Conservation (phyloP, 2,329 filamentous ascomycete species). For the Paraphaeosphaeria minitans region DNA sequence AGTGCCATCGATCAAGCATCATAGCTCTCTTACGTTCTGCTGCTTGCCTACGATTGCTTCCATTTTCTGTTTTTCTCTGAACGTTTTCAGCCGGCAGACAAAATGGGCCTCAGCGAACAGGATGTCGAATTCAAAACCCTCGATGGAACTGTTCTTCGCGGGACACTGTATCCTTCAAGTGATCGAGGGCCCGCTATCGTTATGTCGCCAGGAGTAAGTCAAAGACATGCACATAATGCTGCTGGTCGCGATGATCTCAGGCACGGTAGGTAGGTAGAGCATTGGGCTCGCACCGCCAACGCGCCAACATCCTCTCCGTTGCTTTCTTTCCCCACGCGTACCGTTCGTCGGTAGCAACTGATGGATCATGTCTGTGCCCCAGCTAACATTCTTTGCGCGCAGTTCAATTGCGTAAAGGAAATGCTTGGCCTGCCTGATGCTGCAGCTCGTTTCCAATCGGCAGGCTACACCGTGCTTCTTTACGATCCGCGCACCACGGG, state of each 20-base stretch:
- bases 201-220: neutral
- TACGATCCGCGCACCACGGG: slow-evolving; percentile 49
- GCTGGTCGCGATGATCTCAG: too few species aligned
- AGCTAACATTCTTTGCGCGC: neutral
- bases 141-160: neutral
- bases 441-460: slow-evolving; percentile 40
- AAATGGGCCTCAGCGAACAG: neutral
- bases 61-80: too few species aligned
- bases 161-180: neutral
- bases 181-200: neutral
- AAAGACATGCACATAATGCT: too few species aligned
- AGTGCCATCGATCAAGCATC: too few species aligned
- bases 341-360: neutral
- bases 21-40: too few species aligned
- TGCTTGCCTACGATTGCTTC: too few species aligned
- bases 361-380: too few species aligned
- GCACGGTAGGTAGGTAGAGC: too few species aligned
- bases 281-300: too few species aligned
- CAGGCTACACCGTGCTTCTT: slow-evolving; percentile 43
- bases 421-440: slow-evolving; percentile 28
- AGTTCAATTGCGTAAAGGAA: neutral
- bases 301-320: too few species aligned
- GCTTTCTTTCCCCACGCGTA: too few species aligned
- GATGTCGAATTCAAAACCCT: neutral
- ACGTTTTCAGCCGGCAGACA: too few species aligned